A percentile compares a stretch with the other conserved stretches of the same genome.
These are phyloP conservation scores for Platanthera guangdongensis DNA, from an alignment of 106 monocot species.

Conservation along the genomic window DNA sequence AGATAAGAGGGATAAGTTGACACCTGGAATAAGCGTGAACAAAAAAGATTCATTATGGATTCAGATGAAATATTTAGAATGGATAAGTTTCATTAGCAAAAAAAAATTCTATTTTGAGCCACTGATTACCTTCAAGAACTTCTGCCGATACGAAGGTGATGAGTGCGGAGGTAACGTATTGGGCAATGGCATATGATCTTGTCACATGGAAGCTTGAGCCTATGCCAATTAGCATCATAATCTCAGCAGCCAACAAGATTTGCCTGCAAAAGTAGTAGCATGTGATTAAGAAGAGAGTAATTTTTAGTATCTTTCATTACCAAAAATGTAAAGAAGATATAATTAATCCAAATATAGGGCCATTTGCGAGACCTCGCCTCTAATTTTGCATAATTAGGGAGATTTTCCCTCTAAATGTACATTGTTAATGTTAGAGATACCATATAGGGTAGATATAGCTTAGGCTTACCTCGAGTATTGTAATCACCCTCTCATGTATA, in stretches of 20 bases:
- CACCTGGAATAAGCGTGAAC: conserved; percentile 38
- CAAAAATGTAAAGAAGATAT: no score
- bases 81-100: no score
- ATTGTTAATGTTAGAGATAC: no score
- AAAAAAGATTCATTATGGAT: background rate
- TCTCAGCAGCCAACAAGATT: conserved; percentile 76
- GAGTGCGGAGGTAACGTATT: conserved; percentile 72
- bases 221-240: conserved; percentile 65
- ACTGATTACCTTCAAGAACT: conserved; percentile 86
- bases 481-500: no score
- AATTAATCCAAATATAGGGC: no score
- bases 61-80: no score
- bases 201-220: conserved; percentile 68
- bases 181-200: conserved; percentile 51
- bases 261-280: conserved; percentile 55
- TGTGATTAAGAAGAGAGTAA: background rate
- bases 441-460: no score
- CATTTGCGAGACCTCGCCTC: no score
- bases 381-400: no score
- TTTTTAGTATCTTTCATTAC: no score
- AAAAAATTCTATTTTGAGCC: background rate
- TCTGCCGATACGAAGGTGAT: conserved; percentile 87
- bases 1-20: conserved; percentile 81
- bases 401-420: no score
- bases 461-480: no score